Evolutionary conservation across 1,284 basidiomycete species (phyloP), one percentile per base, ranked within the genome.

Genomic region (Trametes versicolor): DNA sequence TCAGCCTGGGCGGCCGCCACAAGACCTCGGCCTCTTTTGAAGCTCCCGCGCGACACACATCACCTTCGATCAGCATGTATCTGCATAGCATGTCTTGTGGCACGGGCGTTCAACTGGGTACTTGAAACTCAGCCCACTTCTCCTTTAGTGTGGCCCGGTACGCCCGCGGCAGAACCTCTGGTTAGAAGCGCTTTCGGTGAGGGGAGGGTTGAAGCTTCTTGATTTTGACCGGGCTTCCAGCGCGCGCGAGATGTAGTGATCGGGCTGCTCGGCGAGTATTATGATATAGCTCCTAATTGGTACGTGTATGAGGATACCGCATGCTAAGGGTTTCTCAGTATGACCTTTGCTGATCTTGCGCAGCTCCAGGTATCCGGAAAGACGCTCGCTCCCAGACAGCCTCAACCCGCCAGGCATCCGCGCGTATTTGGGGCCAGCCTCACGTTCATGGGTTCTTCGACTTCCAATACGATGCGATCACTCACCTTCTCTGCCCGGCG

Each of bases 31-130:
- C 21, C 1, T 12, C 45, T 48, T 48, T 25, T 9, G 43, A 45
- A n/a, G 45, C 45, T 25, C 13, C 21, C n/a, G n/a, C n/a, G 45
- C 45, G 43, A 23, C 29, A 49, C 48, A 13, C 19, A 25, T 27
- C 25, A 27, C 23, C 25, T 49, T 49, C 48, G 4, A 49, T 49
- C 48, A 49, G 48, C 48, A 49, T 49, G 13, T 49, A 49, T 49
- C 48, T 10, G 48, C 25, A 49, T n/a, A 49, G 48, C 25, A 27
- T 49, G 48, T 49, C 48, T 13, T 27, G 27, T 49, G 25, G 48
- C 25, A 25, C n/a, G 25, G 25, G 15, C 48, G 12, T 27, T 12
- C 13, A 17, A 25, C 12, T 25, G 1, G 25, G 25, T 15, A 8
- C 21, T 25, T 13, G 23, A 6, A 13, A 25, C 21, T 23, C 45